phyloP scores from a whole-genome alignment of 2,329 filamentous ascomycete species.

The Chlorencoelia australis region DNA sequence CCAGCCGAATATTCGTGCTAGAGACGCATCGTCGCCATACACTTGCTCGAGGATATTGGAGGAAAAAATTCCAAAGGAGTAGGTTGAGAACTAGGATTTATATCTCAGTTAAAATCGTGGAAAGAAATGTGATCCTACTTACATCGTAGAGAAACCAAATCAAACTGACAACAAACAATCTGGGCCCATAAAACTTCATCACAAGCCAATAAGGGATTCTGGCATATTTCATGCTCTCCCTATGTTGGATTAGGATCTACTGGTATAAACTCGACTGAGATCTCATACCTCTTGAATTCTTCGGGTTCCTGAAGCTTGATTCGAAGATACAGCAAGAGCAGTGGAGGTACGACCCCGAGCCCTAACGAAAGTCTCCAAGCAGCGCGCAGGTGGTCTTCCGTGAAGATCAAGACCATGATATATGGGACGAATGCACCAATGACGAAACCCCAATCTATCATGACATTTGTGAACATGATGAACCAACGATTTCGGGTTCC shows the following conservation, averaged over 20 bases:
- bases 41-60: slow-evolving; percentile 61
- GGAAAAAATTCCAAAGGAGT: slow-evolving; percentile 80
- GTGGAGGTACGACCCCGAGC: slow-evolving; percentile 66
- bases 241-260: slow-evolving; percentile 8
- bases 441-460: slow-evolving; percentile 72
- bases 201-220: slow-evolving; percentile 47
- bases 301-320: slow-evolving; percentile 69
- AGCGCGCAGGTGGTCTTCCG: slow-evolving; percentile 49
- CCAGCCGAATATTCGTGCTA: slow-evolving; percentile 80
- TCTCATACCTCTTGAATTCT: slow-evolving; percentile 46
- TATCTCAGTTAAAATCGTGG: slow-evolving; percentile 11
- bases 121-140: slow-evolving; percentile 19
- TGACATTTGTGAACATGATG: slow-evolving; percentile 79
- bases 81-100: slow-evolving; percentile 56
- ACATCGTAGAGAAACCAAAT: slow-evolving; percentile 83
- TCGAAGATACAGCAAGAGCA: slow-evolving; percentile 61
- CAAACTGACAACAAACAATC: slow-evolving; percentile 57
- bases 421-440: slow-evolving; percentile 69
- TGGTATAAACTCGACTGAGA: neutral
- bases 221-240: slow-evolving; percentile 28
- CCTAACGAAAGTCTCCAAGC: slow-evolving; percentile 79
- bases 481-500: slow-evolving; percentile 88
- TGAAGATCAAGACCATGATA: slow-evolving; percentile 47
- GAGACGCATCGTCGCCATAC: slow-evolving; percentile 44
- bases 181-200: slow-evolving; percentile 60